Conservation (phyloP, 1,139 yeast genomes). For the Scheffersomyces stambukii region DNA sequence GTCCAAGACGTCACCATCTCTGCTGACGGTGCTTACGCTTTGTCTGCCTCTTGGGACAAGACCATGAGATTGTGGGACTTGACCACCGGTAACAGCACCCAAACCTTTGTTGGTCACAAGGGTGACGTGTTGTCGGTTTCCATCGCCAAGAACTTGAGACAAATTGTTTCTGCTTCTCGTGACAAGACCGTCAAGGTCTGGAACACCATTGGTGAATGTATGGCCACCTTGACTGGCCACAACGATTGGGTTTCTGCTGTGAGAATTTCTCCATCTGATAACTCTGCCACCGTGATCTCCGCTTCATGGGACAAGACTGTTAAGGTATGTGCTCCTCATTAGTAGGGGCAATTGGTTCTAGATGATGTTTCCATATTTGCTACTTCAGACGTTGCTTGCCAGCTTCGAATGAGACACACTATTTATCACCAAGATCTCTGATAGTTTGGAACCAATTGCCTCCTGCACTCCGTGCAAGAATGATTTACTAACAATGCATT, state of each 20-base stretch:
- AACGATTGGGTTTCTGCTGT: slow-evolving; percentile 99
- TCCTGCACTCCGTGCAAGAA: slow-evolving; percentile 2
- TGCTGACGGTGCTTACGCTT: slow-evolving; percentile 97
- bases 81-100: slow-evolving; percentile 89
- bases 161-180: slow-evolving; percentile 98
- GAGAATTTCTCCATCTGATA: slow-evolving; percentile 85
- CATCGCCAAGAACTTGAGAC: slow-evolving; percentile 95
- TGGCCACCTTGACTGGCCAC: slow-evolving; percentile 94
- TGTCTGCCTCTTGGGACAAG: slow-evolving; percentile 99
- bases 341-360: background rate
- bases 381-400: slow-evolving; percentile 88
- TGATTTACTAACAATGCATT: slow-evolving; percentile 19
- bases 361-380: slow-evolving; percentile 63
- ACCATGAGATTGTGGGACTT: slow-evolving; percentile 99
- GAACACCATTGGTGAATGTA: slow-evolving; percentile 99
- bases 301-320: slow-evolving; percentile 99
- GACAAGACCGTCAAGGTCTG: slow-evolving; percentile 99
- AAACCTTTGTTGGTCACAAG: slow-evolving; percentile 97
- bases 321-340: slow-evolving; percentile 70
- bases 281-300: slow-evolving; percentile 78
- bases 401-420: slow-evolving; percentile 89
- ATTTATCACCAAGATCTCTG: slow-evolving; percentile 99
- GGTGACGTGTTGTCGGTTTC: slow-evolving; percentile 97
- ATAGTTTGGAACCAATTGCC: slow-evolving; percentile 26
- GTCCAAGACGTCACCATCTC: slow-evolving; percentile 98